Percentiles rank a stretch among this genome's conserved stretches.
Evolutionary conservation across 352 stramenopile species (phyloP).

Genomic region (Globisporangium okanoganense): DNA sequence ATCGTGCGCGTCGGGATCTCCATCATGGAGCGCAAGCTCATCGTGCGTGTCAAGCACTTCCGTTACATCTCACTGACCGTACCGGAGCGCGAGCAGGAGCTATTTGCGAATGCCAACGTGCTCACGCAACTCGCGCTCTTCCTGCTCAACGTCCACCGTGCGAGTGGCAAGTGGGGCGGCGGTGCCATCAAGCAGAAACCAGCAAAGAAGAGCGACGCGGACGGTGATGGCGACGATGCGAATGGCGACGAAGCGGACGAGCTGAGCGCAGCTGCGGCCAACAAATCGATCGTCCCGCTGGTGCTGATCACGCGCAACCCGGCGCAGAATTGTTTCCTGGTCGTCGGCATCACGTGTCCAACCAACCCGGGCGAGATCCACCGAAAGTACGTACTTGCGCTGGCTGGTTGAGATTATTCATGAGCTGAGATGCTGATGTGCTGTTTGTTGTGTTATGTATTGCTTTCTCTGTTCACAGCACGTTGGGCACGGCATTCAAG

Average conservation of each 20-base stretch:
- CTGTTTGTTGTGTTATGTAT: conserved; percentile 12
- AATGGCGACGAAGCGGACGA: conserved; percentile 23
- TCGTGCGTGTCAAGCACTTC: conserved; percentile 95
- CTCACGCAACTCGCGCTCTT: conserved; percentile 93
- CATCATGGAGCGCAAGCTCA: conserved; percentile 94
- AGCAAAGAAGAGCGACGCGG: conserved; percentile 25
- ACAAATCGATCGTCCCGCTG: conserved; percentile 68
- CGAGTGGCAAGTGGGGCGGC: conserved; percentile 93
- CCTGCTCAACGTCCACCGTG: conserved; percentile 93
- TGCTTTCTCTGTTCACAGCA: conserved; percentile 32
- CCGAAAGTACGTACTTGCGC: conserved; percentile 60
- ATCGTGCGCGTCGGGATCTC: conserved; percentile 93
- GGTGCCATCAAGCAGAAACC: conserved; percentile 21
- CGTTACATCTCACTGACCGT: conserved; percentile 95
- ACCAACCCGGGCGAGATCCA: conserved; percentile 86
- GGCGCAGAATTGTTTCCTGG: conserved; percentile 90
- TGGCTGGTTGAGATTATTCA: neutral
- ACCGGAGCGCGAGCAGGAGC: conserved; percentile 67
- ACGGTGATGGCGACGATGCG: conserved; percentile 20
- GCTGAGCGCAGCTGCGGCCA: conserved; percentile 9
- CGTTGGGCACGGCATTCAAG: conserved; percentile 93
- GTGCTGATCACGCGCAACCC: conserved; percentile 86
- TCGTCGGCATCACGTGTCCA: conserved; percentile 94
- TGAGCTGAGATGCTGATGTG: conserved; percentile 5
- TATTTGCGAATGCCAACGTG: conserved; percentile 94